Evolutionary conservation across 2,329 filamentous ascomycete genomes (phyloP).

Genomic region (Aspergillus unguis): DNA sequence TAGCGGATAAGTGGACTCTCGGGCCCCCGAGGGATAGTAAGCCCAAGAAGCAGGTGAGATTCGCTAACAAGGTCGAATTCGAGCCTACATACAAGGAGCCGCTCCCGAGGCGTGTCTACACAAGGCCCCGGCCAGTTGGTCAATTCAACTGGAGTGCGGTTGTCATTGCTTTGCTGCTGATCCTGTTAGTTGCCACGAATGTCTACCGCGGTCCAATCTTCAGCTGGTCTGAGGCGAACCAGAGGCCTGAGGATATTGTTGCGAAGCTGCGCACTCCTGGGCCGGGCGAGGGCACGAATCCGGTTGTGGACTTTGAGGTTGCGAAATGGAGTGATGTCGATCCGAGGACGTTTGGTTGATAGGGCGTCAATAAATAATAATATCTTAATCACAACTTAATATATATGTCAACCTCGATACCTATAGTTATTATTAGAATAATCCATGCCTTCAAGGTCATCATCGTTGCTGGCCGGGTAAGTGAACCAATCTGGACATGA

Average conservation of each 20-base stretch:
- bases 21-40: neutral
- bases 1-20: neutral
- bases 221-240: neutral
- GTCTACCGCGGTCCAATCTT: neutral
- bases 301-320: constrained; percentile 1
- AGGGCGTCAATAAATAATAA: too few relatives aligned
- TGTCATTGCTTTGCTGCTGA: neutral
- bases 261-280: neutral
- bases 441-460: too few relatives aligned
- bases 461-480: too few relatives aligned
- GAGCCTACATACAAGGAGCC: neutral
- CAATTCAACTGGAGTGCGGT: neutral
- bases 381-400: too few relatives aligned
- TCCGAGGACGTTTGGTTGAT: neutral
- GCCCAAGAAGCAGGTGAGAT: neutral
- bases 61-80: neutral
- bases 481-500: too few relatives aligned
- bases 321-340: constrained; percentile 5
- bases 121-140: too few relatives aligned
- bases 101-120: too few relatives aligned
- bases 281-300: neutral
- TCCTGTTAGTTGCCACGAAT: neutral
- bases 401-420: too few relatives aligned
- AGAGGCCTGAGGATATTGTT: neutral
- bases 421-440: too few relatives aligned